These are phyloP conservation scores for Dianthus caryophyllus DNA, from an alignment of 148 eudicot genomes.

Conservation along the genomic window DNA sequence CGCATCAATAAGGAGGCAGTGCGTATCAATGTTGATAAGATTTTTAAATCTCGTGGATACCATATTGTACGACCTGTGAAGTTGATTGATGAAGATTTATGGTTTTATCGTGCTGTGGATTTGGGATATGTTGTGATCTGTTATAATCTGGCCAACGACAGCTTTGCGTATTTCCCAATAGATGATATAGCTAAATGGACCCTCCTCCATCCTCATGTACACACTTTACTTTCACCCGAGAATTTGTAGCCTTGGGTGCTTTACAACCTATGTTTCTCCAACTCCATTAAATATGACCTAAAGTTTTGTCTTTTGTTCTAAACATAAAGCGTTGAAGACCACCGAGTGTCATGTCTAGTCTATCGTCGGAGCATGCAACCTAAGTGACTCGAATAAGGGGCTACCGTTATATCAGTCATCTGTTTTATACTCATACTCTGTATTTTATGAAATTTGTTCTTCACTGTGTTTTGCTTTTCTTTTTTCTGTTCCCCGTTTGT, in stretches of 20 bases:
- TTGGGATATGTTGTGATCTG: background rate
- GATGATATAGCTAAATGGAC: background rate
- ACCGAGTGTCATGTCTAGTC: too few species aligned
- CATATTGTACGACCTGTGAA: background rate
- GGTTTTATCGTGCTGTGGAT: background rate
- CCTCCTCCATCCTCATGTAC: background rate
- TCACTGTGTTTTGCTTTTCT: too few species aligned
- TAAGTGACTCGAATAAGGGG: too few species aligned
- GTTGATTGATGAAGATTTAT: constrained; percentile 2
- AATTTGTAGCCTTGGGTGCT: background rate
- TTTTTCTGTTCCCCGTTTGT: too few species aligned
- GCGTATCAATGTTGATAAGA: background rate
- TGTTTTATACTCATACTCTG: too few species aligned
- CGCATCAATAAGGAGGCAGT: background rate
- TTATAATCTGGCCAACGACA: constrained; percentile 6
- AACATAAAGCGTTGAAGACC: too few species aligned
- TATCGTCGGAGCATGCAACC: too few species aligned
- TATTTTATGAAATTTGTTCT: too few species aligned
- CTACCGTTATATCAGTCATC: too few species aligned
- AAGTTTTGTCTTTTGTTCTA: too few species aligned
- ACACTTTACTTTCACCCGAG: constrained; percentile 3
- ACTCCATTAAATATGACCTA: too few species aligned
- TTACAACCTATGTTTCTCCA: too few species aligned
- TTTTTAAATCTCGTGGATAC: background rate
- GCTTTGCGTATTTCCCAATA: constrained; percentile 1